These are phyloP conservation scores for Suillus brevipes DNA, from an alignment of 768 basidiomycete species.

Conservation along the genomic window DNA sequence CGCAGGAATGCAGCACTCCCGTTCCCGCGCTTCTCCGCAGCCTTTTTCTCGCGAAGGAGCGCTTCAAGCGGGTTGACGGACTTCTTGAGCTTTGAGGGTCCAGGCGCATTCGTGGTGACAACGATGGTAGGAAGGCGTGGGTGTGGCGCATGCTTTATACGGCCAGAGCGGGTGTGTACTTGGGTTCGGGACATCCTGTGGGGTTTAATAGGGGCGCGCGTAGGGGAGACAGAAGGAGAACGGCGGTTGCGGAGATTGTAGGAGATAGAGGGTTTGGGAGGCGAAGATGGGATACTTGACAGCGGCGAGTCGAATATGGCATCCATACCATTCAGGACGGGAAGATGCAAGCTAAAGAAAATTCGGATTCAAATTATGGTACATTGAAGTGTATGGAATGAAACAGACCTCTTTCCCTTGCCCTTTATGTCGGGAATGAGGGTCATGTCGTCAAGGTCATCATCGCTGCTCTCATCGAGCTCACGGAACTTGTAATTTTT, in stretches of 20 bases:
- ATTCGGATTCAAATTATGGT: neutral
- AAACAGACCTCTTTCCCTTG: constrained; percentile 14
- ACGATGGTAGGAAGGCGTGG: constrained; percentile 16
- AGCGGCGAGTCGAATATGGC: constrained; percentile 23
- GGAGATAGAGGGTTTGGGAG: neutral
- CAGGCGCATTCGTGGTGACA: constrained; percentile 1
- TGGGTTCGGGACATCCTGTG: neutral
- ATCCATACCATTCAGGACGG: neutral
- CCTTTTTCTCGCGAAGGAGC: constrained; percentile 53
- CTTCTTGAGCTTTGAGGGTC: constrained; percentile 20
- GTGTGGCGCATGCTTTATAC: constrained; percentile 14
- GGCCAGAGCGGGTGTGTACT: constrained; percentile 18
- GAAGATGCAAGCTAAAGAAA: constrained; percentile 12
- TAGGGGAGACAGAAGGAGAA: constrained; percentile 11
- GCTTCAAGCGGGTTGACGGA: constrained; percentile 52
- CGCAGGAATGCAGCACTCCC: constrained; percentile 43
- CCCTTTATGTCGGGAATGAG: constrained; percentile 16
- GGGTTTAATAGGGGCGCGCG: neutral
- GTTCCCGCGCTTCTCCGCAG: constrained; percentile 32
- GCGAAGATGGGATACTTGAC: constrained; percentile 22
- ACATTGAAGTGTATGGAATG: neutral
- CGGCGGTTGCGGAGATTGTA: neutral
- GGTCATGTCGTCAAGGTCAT: constrained; percentile 31
- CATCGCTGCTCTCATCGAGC: constrained; percentile 55
- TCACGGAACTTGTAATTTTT: constrained; percentile 38